These are phyloP conservation scores for Calamus simplicifolius DNA, from an alignment of 176 grass and related monocot genomes.

Conservation along the genomic window DNA sequence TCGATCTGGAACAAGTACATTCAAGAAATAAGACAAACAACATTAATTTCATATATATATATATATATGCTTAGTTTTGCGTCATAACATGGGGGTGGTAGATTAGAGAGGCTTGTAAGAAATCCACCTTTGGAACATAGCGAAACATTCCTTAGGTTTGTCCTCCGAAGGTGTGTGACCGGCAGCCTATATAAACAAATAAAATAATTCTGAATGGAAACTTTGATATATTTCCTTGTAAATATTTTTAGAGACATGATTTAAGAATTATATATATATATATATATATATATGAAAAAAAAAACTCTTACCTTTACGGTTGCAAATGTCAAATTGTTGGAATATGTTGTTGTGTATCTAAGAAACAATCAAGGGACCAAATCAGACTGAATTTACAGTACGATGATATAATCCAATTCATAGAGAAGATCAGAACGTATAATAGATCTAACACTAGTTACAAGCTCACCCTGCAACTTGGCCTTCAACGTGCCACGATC, in stretches of 20 bases:
- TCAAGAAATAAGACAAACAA: no score
- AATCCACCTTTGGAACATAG: slow-evolving; percentile 1
- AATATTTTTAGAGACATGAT: not conserved
- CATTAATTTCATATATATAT: no score
- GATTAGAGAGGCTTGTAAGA: not conserved
- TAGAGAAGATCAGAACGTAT: no score
- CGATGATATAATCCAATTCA: no score
- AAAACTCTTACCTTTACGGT: slow-evolving; percentile 4
- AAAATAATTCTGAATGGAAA: not conserved
- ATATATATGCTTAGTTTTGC: no score
- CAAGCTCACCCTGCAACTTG: not conserved
- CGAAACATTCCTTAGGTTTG: not conserved
- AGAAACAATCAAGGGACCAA: no score
- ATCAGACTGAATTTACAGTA: not conserved
- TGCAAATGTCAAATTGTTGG: not conserved
- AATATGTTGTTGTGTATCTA: slow-evolving; percentile 1
- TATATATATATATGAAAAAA: no score
- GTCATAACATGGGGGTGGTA: no score
- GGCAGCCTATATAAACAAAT: not conserved
- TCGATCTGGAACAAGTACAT: no score
- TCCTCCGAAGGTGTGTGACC: not conserved
- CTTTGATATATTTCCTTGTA: not conserved
- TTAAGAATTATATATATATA: not conserved
- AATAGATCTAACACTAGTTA: not conserved
- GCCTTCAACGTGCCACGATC: not conserved